Conservation (phyloP, 148 eudicot genomes). For the Chenopodium quinoa region DNA sequence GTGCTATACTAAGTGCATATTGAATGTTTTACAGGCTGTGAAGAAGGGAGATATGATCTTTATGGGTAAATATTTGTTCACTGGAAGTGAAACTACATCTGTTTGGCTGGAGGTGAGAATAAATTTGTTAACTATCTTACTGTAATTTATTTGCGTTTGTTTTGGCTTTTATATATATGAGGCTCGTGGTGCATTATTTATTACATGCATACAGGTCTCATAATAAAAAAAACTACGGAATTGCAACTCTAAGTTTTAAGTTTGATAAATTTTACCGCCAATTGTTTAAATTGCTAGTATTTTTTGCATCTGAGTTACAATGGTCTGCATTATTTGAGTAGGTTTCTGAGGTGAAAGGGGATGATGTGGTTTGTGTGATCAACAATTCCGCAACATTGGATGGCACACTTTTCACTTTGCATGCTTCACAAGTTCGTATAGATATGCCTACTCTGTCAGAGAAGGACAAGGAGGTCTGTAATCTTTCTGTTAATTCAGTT, state of each 20-base stretch:
- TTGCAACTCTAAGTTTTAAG: background rate
- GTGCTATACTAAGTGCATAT: slow-evolving; percentile 20
- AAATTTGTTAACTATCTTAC: background rate
- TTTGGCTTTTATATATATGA: background rate
- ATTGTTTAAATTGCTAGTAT: no score
- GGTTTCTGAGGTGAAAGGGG: slow-evolving; percentile 76
- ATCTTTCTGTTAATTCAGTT: background rate
- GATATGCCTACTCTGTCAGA: slow-evolving; percentile 88
- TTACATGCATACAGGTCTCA: background rate
- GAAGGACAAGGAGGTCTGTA: slow-evolving; percentile 75
- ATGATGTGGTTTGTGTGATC: slow-evolving; percentile 72
- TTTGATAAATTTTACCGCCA: background rate
- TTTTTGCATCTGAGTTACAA: background rate
- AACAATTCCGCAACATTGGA: slow-evolving; percentile 88
- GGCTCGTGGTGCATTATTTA: background rate
- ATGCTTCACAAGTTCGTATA: slow-evolving; percentile 83
- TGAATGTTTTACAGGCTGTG: slow-evolving; percentile 61
- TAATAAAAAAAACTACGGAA: background rate
- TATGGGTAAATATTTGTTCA: slow-evolving; percentile 91
- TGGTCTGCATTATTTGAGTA: slow-evolving; percentile 31
- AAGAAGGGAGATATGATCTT: slow-evolving; percentile 95
- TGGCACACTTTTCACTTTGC: slow-evolving; percentile 82
- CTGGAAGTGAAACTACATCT: slow-evolving; percentile 99
- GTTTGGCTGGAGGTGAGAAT: slow-evolving; percentile 96
- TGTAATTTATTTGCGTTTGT: background rate